A percentile compares a stretch with the other conserved stretches of the same genome.
Evolutionary conservation across 352 stramenopile species (phyloP).

Genomic region (Pythium pyrilobum): DNA sequence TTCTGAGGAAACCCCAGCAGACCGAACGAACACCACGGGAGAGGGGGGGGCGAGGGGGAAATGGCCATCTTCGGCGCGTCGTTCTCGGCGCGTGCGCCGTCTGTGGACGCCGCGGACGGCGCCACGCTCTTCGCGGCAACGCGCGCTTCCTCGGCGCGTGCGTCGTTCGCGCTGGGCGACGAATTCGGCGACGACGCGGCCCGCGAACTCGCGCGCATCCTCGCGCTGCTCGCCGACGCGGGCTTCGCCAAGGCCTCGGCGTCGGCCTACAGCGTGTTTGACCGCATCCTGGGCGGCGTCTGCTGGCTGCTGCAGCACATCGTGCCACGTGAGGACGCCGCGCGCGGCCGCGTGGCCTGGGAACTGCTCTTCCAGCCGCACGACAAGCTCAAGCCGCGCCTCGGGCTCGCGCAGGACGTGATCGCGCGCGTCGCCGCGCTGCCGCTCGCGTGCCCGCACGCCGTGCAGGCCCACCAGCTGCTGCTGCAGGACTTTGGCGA

Average conservation of each 20-base stretch:
- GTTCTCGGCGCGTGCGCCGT: neutral
- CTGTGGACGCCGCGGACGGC: neutral
- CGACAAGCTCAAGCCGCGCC: constrained; percentile 56
- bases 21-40: too few relatives aligned
- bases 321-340: constrained; percentile 40
- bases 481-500: constrained; percentile 77
- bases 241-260: constrained; percentile 43
- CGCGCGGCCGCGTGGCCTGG: constrained; percentile 48
- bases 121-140: constrained; percentile 1
- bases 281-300: constrained; percentile 52
- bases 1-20: too few relatives aligned
- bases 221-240: constrained; percentile 26
- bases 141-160: neutral
- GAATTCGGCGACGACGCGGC: constrained; percentile 16
- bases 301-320: constrained; percentile 59
- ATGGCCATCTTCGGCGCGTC: neutral
- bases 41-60: too few relatives aligned
- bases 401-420: constrained; percentile 62
- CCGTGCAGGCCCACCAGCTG: constrained; percentile 65
- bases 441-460: constrained; percentile 19
- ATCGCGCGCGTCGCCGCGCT: constrained; percentile 40
- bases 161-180: constrained; percentile 12
- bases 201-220: constrained; percentile 20
- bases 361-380: constrained; percentile 60
- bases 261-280: constrained; percentile 45